Base-by-base conservation (phyloP, 73 alveolate species). In the Paramecium pentaurelia region DNA sequence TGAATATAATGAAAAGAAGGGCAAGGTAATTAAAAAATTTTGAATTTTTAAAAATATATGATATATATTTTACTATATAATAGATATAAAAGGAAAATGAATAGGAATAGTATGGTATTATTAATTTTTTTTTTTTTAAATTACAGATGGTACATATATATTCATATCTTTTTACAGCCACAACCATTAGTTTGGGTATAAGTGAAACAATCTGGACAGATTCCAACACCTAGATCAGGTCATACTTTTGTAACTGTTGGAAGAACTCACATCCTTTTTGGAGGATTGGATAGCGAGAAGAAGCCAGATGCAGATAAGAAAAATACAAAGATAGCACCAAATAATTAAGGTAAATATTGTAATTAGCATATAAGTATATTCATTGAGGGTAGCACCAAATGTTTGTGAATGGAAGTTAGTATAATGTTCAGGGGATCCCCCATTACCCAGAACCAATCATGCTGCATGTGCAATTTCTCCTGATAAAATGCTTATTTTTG, bases 211-310 rank as follows among this genome's bases (percentile, higher is more conserved):
- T 90, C 94, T 37, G 99, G 99, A 51, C 92, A 93, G 51, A 95
- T 77, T 40, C 99, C 99, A 27, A 58, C 96, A 60, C 93, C 98
- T 28, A 75, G 99, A 86, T 94, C 97, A 27, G 99, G 99, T 20
- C 99, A 97, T 92, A 92, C 98, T 25, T 84, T 97, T 87, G 94
- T 95, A 42, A 89, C 93, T 58, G 96, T 96, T 22, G 97, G 97
- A 20, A 94, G 95, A 40, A 80, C 88, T 71, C 96, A 96, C 47
- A 95, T 97, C 59, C 80, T 97, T 93, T 97, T 94, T 86, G 99
- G 99, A 37, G 99, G 99, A 16, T 92, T 96, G 68, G 98, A 95
- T 84, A 49, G 80, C 49, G 88, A 93, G 14, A 96, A 95, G 73
- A 93, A 96, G 88, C 51, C 94, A 93, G 97, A 93, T 95, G 80